phyloP scores from a whole-genome alignment of 2,329 filamentous ascomycete genomes.

The Phaeosphaeriaceae sp. region DNA sequence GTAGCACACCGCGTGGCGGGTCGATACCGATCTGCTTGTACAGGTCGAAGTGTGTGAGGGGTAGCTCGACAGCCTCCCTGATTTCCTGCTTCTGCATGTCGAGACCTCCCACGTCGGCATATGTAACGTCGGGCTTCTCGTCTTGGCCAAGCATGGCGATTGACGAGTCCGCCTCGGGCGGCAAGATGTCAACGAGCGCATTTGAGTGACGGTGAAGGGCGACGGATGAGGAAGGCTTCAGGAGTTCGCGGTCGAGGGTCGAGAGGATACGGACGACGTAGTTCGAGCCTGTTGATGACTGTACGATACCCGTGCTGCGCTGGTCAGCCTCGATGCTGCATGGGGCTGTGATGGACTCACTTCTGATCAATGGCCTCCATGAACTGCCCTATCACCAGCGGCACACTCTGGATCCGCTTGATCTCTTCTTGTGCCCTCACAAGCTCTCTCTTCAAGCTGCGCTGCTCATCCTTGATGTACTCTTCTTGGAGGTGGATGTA shows the following conservation, averaged over 20 bases:
- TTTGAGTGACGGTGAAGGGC: slow-evolving; percentile 98
- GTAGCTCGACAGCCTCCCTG: slow-evolving; percentile 94
- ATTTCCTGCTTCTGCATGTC: slow-evolving; percentile 99
- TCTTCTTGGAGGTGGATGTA: slow-evolving; percentile 98
- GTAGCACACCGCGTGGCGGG: slow-evolving; percentile 91
- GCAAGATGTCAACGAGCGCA: slow-evolving; percentile 95
- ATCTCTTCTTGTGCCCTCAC: slow-evolving; percentile 98
- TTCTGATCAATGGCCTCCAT: slow-evolving; percentile 99
- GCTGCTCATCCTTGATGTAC: slow-evolving; percentile 99
- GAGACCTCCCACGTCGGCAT: slow-evolving; percentile 94
- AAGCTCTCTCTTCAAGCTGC: slow-evolving; percentile 95
- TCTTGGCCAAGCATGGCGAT: slow-evolving; percentile 97
- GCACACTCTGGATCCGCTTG: slow-evolving; percentile 98
- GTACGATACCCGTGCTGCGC: slow-evolving; percentile 90
- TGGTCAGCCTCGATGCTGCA: slow-evolving; percentile 17
- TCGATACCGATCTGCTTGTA: slow-evolving; percentile 99
- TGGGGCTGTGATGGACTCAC: slow-evolving; percentile 58
- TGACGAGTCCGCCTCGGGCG: slow-evolving; percentile 97
- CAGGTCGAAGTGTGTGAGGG: slow-evolving; percentile 95
- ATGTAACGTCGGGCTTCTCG: slow-evolving; percentile 98
- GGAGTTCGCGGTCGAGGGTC: slow-evolving; percentile 95
- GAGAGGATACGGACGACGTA: slow-evolving; percentile 98
- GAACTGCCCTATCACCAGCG: slow-evolving; percentile 97
- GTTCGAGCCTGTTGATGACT: slow-evolving; percentile 97
- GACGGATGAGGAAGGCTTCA: slow-evolving; percentile 97